Conservation (phyloP, 2,329 filamentous ascomycete genomes). For the Endoconidiophora laricicola region DNA sequence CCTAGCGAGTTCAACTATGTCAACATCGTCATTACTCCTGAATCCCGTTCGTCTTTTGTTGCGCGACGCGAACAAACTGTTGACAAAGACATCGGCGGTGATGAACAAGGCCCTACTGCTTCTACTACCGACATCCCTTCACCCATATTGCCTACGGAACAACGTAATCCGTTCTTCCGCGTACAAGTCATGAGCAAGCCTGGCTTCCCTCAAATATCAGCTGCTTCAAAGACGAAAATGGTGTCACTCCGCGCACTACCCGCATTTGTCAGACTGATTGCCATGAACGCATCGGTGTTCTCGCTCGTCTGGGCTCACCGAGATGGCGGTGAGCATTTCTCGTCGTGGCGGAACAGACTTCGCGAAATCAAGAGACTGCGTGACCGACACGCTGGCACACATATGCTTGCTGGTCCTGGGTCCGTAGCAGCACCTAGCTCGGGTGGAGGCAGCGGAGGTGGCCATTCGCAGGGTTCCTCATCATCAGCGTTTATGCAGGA, state of each 20-base stretch:
- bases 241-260: slow-evolving; percentile 70
- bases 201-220: slow-evolving; percentile 81
- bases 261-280: slow-evolving; percentile 70
- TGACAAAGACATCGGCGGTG: neutral
- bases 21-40: slow-evolving; percentile 87
- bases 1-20: slow-evolving; percentile 93
- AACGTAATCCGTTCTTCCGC: slow-evolving; percentile 52
- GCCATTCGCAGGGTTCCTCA: slow-evolving; percentile 15
- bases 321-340: slow-evolving; percentile 65
- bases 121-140: neutral
- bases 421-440: slow-evolving; percentile 17
- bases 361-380: slow-evolving; percentile 70
- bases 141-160: slow-evolving; percentile 4
- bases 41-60: slow-evolving; percentile 61
- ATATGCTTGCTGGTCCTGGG: slow-evolving; percentile 20
- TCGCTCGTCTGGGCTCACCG: slow-evolving; percentile 73
- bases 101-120: neutral
- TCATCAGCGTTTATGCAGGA: slow-evolving; percentile 11
- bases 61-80: slow-evolving; percentile 35
- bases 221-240: slow-evolving; percentile 77
- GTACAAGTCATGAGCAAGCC: slow-evolving; percentile 79
- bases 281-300: slow-evolving; percentile 87
- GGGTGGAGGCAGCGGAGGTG: slow-evolving; percentile 17
- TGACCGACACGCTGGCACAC: slow-evolving; percentile 43
- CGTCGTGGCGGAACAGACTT: slow-evolving; percentile 76